Evolutionary conservation across 129 eudicot genomes (phyloP), one percentile per base, ranked within the genome.

Genomic region (Arctium lappa): DNA sequence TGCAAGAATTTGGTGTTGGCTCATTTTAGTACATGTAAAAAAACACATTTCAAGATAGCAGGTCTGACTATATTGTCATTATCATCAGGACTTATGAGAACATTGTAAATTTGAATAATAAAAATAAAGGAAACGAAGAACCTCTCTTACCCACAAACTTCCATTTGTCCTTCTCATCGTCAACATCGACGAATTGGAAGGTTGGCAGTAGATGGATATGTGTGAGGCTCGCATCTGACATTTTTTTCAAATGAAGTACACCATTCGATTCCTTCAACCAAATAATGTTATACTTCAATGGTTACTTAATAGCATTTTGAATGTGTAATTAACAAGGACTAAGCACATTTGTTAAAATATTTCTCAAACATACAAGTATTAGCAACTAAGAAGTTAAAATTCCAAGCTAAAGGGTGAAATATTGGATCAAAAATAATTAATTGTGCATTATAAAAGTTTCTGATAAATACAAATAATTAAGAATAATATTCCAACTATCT

Each of bases 151-250:
- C 99, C 30, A 84, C 91, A 87, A 42, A 83, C 88, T 91, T 91
- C 99, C 27, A 22, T 22, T 22, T 22, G 27, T 22, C 27, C 27
- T 22, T 22, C 27, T 22, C 27, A 22, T 22, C 27, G 27, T 22
- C 27, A 22, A 22, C 27, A 22, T 22, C 27, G 27, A 22, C 27
- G 27, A 22, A 22, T 36, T 95, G 99, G 77, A 91, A 95, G 84
- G 97, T 86, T 79, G 99, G 99, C 78, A 95, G 86, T 77, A 95
- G 91, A 90, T 95, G 99, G 75, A 95, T 87, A 85, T 95, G 98
- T 48, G 99, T 91, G 77, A 95, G 83, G 75, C 99, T 98, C 79
- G 98, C 93, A 87, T 75, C 72, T 27, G 97, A 95, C 72, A 93
- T 84, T 83, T 89, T 91, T 69, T 87, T 91, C 72, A 95, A 87